These are phyloP conservation scores for Elaphomyces granulatus DNA, from an alignment of 495 filamentous ascomycete genomes.

Conservation along the genomic window DNA sequence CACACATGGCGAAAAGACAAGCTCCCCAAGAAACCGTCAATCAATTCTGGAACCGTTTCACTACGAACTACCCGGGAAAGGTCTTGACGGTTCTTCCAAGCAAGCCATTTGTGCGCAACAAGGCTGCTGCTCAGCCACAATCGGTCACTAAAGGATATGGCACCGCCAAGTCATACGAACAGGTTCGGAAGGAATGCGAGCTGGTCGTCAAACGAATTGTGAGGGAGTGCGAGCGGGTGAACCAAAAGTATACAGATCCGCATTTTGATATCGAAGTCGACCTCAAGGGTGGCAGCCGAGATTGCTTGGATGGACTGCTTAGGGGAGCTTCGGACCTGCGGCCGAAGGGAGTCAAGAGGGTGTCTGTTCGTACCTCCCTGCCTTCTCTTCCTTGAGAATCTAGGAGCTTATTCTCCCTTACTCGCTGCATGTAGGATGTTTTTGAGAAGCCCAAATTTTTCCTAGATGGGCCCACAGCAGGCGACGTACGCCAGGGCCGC, in stretches of 20 bases:
- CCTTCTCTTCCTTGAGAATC: not conserved
- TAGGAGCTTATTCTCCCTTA: slow-evolving; percentile 1
- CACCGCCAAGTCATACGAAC: slow-evolving; percentile 52
- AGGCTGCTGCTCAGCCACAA: slow-evolving; percentile 39
- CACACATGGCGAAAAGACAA: slow-evolving; percentile 37
- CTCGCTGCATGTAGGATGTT: slow-evolving; percentile 42
- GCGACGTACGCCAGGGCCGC: slow-evolving; percentile 63
- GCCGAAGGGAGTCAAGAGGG: slow-evolving; percentile 50
- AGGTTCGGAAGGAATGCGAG: slow-evolving; percentile 53
- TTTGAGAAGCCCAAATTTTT: slow-evolving; percentile 81
- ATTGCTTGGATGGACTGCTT: slow-evolving; percentile 51
- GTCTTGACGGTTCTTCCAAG: slow-evolving; percentile 60
- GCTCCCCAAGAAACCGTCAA: slow-evolving; percentile 57
- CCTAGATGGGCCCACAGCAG: slow-evolving; percentile 68
- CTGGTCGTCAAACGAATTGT: slow-evolving; percentile 70
- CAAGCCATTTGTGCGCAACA: slow-evolving; percentile 51
- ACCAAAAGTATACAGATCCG: slow-evolving; percentile 80
- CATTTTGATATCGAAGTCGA: slow-evolving; percentile 82
- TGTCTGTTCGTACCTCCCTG: slow-evolving; percentile 31
- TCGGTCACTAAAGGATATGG: slow-evolving; percentile 40
- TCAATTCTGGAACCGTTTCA: slow-evolving; percentile 70
- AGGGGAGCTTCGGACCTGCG: slow-evolving; percentile 26
- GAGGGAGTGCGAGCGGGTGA: slow-evolving; percentile 66
- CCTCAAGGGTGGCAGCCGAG: slow-evolving; percentile 42
- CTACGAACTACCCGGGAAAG: slow-evolving; percentile 42